phyloP scores from a whole-genome alignment of 2,329 filamentous ascomycete species.

The Alternaria hordeiaustralica region DNA sequence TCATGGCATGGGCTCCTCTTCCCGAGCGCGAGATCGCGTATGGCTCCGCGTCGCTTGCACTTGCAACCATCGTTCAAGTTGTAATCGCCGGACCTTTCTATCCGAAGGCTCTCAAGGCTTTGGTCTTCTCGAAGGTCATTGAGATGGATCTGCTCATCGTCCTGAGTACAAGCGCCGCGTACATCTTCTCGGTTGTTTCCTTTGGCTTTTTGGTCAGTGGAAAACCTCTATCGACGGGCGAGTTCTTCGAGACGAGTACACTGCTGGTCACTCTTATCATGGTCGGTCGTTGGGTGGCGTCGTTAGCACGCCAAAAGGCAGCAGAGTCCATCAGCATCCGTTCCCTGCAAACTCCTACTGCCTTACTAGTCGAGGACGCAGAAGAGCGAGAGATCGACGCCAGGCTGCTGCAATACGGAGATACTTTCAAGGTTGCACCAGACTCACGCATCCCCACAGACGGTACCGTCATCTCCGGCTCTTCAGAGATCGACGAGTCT shows the following conservation, averaged over 20 bases:
- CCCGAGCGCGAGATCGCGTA: slow-evolving; percentile 56
- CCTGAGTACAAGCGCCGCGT: slow-evolving; percentile 5
- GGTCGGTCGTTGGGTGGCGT: slow-evolving; percentile 57
- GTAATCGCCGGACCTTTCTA: slow-evolving; percentile 73
- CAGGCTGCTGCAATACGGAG: slow-evolving; percentile 72
- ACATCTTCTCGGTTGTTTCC: slow-evolving; percentile 48
- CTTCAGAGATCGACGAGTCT: slow-evolving; percentile 74
- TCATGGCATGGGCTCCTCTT: slow-evolving; percentile 72
- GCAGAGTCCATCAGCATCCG: slow-evolving; percentile 58
- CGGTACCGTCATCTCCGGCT: slow-evolving; percentile 67
- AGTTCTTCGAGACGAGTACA: slow-evolving; percentile 64
- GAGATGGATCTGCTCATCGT: slow-evolving; percentile 67
- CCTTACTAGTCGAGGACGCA: slow-evolving; percentile 54
- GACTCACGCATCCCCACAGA: slow-evolving; percentile 71
- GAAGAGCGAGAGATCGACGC: slow-evolving; percentile 65
- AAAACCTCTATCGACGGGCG: slow-evolving; percentile 49
- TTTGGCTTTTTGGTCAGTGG: slow-evolving; percentile 51
- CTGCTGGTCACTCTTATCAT: slow-evolving; percentile 62
- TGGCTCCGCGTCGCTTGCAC: slow-evolving; percentile 61
- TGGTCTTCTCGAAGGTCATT: slow-evolving; percentile 65
- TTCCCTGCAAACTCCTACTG: slow-evolving; percentile 65
- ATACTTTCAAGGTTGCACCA: slow-evolving; percentile 68
- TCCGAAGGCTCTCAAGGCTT: slow-evolving; percentile 64
- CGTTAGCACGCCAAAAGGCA: slow-evolving; percentile 57
- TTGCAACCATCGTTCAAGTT: slow-evolving; percentile 72